These are phyloP conservation scores for Penicillium expansum DNA, from an alignment of 2,329 filamentous ascomycete species.

Conservation along the genomic window DNA sequence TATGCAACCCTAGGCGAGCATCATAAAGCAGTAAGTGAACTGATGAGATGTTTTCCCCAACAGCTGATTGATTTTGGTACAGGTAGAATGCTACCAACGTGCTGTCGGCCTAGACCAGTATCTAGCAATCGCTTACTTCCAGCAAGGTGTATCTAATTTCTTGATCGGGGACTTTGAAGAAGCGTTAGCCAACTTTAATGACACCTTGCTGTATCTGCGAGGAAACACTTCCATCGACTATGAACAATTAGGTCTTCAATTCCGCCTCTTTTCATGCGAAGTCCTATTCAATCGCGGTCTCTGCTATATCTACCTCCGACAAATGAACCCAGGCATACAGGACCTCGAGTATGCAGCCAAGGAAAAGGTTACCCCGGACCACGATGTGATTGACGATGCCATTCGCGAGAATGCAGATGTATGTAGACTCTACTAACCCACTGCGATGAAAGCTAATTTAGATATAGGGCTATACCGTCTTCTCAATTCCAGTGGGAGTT, in stretches of 20 bases:
- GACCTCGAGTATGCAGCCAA: conserved; percentile 88
- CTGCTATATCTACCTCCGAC: conserved; percentile 95
- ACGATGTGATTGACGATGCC: conserved; percentile 97
- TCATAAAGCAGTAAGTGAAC: conserved; percentile 75
- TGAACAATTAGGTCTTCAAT: conserved; percentile 88
- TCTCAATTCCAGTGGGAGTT: conserved; percentile 94
- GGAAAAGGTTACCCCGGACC: conserved; percentile 93
- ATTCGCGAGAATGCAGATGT: conserved; percentile 92
- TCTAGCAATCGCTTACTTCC: conserved; percentile 95
- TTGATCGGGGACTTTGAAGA: conserved; percentile 96
- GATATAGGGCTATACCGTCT: conserved; percentile 86
- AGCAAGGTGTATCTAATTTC: conserved; percentile 98
- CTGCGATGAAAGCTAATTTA: neutral
- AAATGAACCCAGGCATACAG: conserved; percentile 84
- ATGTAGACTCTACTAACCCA: conserved; percentile 15
- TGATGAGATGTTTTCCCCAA: neutral
- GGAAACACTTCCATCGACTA: conserved; percentile 99
- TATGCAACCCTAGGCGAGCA: conserved; percentile 95
- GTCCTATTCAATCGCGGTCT: conserved; percentile 95
- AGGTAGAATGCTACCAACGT: conserved; percentile 94
- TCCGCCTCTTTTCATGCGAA: conserved; percentile 96
- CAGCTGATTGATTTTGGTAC: conserved; percentile 15
- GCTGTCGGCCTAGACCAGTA: conserved; percentile 90
- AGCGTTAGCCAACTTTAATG: conserved; percentile 96
- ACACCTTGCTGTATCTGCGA: conserved; percentile 87